Evolutionary conservation across 225 moss, liverwort and hornwort species (phyloP).

Genomic region (Physcomitrellopsis africana): DNA sequence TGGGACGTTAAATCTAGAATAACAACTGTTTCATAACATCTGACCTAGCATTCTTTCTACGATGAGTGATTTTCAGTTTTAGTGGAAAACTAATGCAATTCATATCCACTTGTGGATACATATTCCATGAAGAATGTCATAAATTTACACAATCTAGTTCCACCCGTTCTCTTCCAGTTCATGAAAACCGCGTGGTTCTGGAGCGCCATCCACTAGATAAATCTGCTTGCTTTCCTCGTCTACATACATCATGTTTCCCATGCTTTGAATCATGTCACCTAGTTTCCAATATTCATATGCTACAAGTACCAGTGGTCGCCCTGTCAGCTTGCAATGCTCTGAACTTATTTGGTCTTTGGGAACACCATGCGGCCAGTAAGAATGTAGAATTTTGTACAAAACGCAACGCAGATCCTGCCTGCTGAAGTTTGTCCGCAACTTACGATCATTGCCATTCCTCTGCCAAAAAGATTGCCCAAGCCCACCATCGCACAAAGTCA

Average conservation of each 20-base stretch:
- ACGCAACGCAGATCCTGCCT: conserved; percentile 75
- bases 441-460: conserved; percentile 53
- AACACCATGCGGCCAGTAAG: conserved; percentile 67
- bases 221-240: conserved; percentile 59
- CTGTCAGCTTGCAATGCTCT: conserved; percentile 74
- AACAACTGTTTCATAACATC: too few species aligned
- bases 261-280: conserved; percentile 66
- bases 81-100: not conserved
- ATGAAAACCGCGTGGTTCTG: conserved; percentile 54
- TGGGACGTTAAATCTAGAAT: too few species aligned
- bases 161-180: conserved; percentile 55
- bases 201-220: conserved; percentile 53
- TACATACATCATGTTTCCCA: conserved; percentile 66
- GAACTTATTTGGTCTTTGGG: conserved; percentile 59
- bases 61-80: too few species aligned
- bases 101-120: conserved; percentile 22
- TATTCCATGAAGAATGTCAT: conserved; percentile 32
- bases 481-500: conserved; percentile 6
- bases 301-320: conserved; percentile 72
- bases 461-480: conserved; percentile 24
- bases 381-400: conserved; percentile 69
- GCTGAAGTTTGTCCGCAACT: conserved; percentile 57
- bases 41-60: too few species aligned
- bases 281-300: conserved; percentile 69
- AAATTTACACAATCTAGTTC: conserved; percentile 42